Percentiles rank a stretch among this genome's conserved stretches.
Evolutionary conservation across 257 asterid species (phyloP).

Genomic region (Nicotiana attenuata): DNA sequence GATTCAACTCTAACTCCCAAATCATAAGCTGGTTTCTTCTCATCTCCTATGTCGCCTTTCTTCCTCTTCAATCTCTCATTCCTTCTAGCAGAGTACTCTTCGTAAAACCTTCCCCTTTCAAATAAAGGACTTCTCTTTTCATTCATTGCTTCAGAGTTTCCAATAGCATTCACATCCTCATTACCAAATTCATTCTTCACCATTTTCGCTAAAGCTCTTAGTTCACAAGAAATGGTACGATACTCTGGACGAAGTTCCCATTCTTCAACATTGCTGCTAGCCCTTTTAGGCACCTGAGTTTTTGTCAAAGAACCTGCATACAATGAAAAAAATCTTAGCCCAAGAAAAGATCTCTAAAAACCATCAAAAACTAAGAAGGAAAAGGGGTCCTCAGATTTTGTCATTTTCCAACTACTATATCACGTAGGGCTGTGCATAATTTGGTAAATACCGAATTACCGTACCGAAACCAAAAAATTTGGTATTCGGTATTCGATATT

Average conservation of each 20-base stretch:
- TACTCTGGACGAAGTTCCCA: conserved; percentile 58
- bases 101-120: conserved; percentile 82
- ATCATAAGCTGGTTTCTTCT: conserved; percentile 46
- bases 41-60: conserved; percentile 56
- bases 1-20: conserved; percentile 82
- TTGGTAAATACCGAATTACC: no score
- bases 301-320: conserved; percentile 52
- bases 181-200: conserved; percentile 55
- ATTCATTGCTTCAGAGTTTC: not conserved
- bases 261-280: conserved; percentile 25
- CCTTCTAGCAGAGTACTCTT: conserved; percentile 73
- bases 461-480: no score
- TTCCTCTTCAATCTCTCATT: conserved; percentile 86
- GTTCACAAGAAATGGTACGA: conserved; percentile 65
- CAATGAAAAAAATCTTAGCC: not conserved
- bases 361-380: not conserved
- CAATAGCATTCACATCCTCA: conserved; percentile 13
- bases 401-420: not conserved
- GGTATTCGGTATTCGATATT: no score
- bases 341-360: not conserved
- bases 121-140: conserved; percentile 49
- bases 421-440: no score
- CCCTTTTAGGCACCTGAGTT: conserved; percentile 42
- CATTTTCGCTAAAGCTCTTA: conserved; percentile 61
- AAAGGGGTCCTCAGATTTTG: not conserved